Base-by-base conservation (phyloP, 208 protist genomes). In the Leishmania major region DNA sequence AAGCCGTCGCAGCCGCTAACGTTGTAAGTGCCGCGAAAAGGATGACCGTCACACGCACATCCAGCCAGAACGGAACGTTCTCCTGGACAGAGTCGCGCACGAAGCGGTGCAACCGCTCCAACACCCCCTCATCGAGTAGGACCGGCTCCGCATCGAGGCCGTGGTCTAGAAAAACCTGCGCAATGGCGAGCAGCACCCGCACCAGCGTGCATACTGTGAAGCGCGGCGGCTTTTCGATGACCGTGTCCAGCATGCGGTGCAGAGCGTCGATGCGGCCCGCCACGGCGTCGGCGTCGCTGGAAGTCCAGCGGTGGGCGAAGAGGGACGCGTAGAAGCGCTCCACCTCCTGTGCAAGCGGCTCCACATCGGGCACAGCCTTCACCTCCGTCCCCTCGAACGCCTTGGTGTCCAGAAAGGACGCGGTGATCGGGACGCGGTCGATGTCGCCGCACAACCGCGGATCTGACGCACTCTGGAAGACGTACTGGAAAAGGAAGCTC, bases 41-140 rank as follows among this genome's bases (percentile, higher is more conserved):
- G 47, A 97, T 89, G 1, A 87, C 90, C 35, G 88, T 93, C 37
- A 96, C 77, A 62, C 95, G 93, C 37, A 95, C 92, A 75, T 96
- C 91, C 40, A 98, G 87, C 93, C 95, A 98, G 67, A 91, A 95
- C 19, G 92, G 89, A n/a, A 93, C 86, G 84, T 93, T 95, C 57
- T 97, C 91, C 81, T 97, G 91, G 57, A 93, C 83, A 10, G 82
- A 86, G 75, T 95, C 92, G 17, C 87, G 84, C 82, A 98, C 76
- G 62, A 87, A 93, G 45, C 69, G 82, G 71, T 77, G 83, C 60
- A 90, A 90, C 45, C 59, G 87, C 70, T 57, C 59, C 62, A 84
- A 77, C 10, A 91, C 77, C 53, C 77, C 88, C 53, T 73, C 75
- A 69, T 85, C 78, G 22, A 89, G 84, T 78, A 84, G 51, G 67